Conservation (phyloP, 2,329 filamentous ascomycete genomes). For the Ceratocystiopsis sp. region DNA sequence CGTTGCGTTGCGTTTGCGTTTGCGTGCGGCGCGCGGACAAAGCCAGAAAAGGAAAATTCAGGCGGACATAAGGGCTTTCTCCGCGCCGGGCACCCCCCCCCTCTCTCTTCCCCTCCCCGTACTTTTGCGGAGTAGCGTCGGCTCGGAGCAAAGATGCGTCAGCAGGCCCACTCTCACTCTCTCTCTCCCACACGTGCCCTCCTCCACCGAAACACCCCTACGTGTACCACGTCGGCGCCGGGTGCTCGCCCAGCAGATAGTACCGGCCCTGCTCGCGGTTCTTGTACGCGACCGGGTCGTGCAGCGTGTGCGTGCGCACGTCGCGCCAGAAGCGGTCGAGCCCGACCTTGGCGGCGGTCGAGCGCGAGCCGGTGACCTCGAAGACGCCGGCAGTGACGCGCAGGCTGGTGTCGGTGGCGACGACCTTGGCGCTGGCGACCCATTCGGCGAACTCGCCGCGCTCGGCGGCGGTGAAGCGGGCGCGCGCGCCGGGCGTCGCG, state of each 20-base stretch:
- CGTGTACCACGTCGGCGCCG: slow-evolving; percentile 45
- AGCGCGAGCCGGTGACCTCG: slow-evolving; percentile 43
- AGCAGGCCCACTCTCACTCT: too few species aligned
- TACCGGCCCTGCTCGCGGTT: slow-evolving; percentile 43
- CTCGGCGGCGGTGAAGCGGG: slow-evolving; percentile 28
- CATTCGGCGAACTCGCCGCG: slow-evolving; percentile 45
- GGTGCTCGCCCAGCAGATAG: slow-evolving; percentile 36
- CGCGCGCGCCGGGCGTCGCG: slow-evolving; percentile 17
- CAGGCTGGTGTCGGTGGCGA: slow-evolving; percentile 42
- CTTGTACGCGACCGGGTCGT: slow-evolving; percentile 53
- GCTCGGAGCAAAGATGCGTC: too few species aligned
- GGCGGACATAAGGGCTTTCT: too few species aligned
- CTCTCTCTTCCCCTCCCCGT: too few species aligned
- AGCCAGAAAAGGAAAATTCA: too few species aligned
- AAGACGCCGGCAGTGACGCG: slow-evolving; percentile 44
- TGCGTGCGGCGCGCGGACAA: too few species aligned
- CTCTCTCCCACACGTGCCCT: too few species aligned
- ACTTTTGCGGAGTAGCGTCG: too few species aligned
- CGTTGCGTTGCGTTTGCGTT: too few species aligned
- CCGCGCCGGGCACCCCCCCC: too few species aligned
- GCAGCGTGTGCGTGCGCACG: slow-evolving; percentile 46
- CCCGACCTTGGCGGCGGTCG: slow-evolving; percentile 39
- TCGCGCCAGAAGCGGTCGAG: slow-evolving; percentile 51
- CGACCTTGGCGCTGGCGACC: slow-evolving; percentile 45
- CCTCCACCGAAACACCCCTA: too few species aligned